These are phyloP conservation scores for Baorangia bicolor DNA, from an alignment of 768 basidiomycete species.

Conservation along the genomic window DNA sequence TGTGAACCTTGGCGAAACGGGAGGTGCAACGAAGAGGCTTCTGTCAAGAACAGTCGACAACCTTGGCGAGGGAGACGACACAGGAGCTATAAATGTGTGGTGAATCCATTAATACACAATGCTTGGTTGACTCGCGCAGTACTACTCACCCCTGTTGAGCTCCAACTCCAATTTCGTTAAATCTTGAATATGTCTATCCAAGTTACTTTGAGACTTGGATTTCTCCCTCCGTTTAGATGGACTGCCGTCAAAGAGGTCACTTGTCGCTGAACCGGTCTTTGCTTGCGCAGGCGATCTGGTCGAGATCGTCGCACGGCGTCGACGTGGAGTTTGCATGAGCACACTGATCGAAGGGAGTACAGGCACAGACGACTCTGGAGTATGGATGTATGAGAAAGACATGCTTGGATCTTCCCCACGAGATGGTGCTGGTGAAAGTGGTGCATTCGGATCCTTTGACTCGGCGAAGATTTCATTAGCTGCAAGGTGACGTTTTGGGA, in stretches of 20 bases:
- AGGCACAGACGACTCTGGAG: slow-evolving; percentile 21
- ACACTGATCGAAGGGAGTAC: slow-evolving; percentile 17
- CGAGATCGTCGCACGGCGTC: slow-evolving; percentile 65
- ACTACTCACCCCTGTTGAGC: slow-evolving; percentile 55
- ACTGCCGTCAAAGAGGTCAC: slow-evolving; percentile 42
- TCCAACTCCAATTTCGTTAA: slow-evolving; percentile 64
- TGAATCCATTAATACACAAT: slow-evolving; percentile 3
- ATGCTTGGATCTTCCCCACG: slow-evolving; percentile 14
- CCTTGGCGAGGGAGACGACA: slow-evolving; percentile 43
- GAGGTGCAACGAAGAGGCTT: slow-evolving; percentile 62
- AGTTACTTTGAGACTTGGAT: slow-evolving; percentile 62
- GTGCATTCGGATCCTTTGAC: slow-evolving; percentile 11
- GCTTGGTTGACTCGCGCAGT: background rate
- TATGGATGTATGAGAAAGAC: slow-evolving; percentile 24
- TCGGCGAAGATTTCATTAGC: slow-evolving; percentile 71
- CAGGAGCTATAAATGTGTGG: slow-evolving; percentile 28
- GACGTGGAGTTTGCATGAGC: slow-evolving; percentile 35
- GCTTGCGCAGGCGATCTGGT: slow-evolving; percentile 55
- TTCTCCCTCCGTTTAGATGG: slow-evolving; percentile 68
- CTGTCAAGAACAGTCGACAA: slow-evolving; percentile 70
- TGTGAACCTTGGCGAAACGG: slow-evolving; percentile 36
- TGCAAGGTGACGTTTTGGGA: slow-evolving; percentile 61
- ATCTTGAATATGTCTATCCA: slow-evolving; percentile 67
- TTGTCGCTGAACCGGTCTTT: slow-evolving; percentile 20
- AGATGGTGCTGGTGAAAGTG: slow-evolving; percentile 22